These are phyloP conservation scores for Hydnum rufescens DNA, from an alignment of 768 basidiomycete species.

Conservation along the genomic window DNA sequence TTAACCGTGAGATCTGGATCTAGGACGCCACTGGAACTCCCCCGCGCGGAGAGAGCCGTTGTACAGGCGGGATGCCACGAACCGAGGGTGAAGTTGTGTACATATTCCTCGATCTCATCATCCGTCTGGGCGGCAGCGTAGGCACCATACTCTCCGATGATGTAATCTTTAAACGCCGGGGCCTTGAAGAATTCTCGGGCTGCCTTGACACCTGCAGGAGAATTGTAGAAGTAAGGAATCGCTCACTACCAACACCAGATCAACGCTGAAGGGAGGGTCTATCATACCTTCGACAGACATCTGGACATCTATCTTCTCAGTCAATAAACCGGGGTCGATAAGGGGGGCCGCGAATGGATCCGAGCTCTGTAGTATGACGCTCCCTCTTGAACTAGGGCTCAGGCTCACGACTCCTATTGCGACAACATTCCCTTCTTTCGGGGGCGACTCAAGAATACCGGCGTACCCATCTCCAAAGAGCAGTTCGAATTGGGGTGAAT, in stretches of 20 bases:
- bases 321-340: not conserved
- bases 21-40: conserved; percentile 19
- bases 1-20: conserved; percentile 26
- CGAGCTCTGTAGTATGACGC: not conserved
- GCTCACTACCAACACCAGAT: not conserved
- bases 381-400: not conserved
- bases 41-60: not conserved
- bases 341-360: conserved; percentile 2
- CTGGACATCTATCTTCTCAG: not conserved
- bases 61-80: not conserved
- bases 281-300: not conserved
- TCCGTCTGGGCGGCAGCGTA: not conserved
- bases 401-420: not conserved
- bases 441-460: not conserved
- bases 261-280: not conserved
- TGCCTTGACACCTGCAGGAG: not conserved
- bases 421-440: not conserved
- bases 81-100: not conserved
- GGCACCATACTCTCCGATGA: not conserved
- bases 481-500: not conserved
- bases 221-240: not conserved
- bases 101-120: not conserved
- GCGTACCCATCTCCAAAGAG: not conserved
- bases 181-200: not conserved
- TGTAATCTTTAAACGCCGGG: not conserved